phyloP scores from a whole-genome alignment of 129 eudicot genomes.

The Lonicera japonica region DNA sequence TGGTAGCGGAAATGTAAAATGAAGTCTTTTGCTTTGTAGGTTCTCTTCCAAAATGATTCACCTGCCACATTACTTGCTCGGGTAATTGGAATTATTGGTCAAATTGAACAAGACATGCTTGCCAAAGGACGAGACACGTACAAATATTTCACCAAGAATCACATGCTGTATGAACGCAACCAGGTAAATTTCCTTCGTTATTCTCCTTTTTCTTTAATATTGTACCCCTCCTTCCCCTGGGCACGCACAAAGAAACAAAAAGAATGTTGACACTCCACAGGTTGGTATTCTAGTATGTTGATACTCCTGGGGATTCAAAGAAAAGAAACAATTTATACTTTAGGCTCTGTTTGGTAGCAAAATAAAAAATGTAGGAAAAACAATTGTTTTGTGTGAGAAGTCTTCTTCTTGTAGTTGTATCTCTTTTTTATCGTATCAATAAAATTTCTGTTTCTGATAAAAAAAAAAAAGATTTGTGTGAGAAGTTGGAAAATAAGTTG shows the following conservation, averaged over 20 bases:
- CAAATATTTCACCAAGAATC: slow-evolving; percentile 92
- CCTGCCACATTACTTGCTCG: slow-evolving; percentile 98
- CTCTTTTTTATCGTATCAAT: too few relatives aligned
- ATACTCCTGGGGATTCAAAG: too few relatives aligned
- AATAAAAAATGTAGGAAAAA: too few relatives aligned
- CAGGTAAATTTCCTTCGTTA: slow-evolving; percentile 42
- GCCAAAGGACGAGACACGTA: slow-evolving; percentile 94
- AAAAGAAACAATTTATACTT: too few relatives aligned
- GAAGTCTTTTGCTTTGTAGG: slow-evolving; percentile 35
- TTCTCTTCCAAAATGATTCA: slow-evolving; percentile 96
- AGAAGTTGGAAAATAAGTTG: too few relatives aligned
- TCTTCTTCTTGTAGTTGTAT: too few relatives aligned
- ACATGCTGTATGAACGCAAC: slow-evolving; percentile 97
- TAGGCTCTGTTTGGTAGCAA: too few relatives aligned
- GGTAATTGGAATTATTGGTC: slow-evolving; percentile 84
- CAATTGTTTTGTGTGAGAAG: too few relatives aligned
- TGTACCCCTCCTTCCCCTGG: too few relatives aligned
- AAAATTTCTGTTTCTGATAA: too few relatives aligned
- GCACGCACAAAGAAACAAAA: too few relatives aligned
- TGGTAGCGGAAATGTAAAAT: slow-evolving; percentile 4
- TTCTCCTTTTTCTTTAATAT: background rate
- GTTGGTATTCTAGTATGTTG: background rate
- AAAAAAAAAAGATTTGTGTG: too few relatives aligned
- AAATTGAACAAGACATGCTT: slow-evolving; percentile 80
- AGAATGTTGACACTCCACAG: background rate